Conservation (phyloP, 192 early-diverging fungal species). For the Umbelopsis vinacea region DNA sequence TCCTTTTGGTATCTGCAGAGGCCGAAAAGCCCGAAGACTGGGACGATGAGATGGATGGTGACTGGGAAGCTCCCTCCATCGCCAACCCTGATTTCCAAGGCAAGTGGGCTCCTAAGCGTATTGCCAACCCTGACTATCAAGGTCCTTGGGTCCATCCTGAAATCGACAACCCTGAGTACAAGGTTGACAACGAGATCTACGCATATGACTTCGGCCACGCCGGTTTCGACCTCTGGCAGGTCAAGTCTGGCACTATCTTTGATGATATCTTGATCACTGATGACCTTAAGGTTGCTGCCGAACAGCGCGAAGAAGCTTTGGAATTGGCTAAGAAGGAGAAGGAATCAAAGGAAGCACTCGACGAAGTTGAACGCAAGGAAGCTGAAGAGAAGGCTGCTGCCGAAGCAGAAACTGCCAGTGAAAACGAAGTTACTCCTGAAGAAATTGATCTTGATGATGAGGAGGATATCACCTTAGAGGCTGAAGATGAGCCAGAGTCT, state of each 20-base stretch:
- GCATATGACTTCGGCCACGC: constrained; percentile 85
- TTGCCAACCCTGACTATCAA: constrained; percentile 93
- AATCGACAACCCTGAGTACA: constrained; percentile 94
- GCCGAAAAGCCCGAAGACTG: constrained; percentile 90
- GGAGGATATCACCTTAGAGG: constrained; percentile 3
- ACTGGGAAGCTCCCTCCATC: constrained; percentile 90
- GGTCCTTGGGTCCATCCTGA: constrained; percentile 87
- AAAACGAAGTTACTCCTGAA: not conserved
- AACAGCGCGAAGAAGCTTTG: constrained; percentile 74
- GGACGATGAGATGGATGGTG: constrained; percentile 96
- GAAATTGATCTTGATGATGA: constrained; percentile 15
- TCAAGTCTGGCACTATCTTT: constrained; percentile 90
- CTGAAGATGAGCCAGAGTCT: constrained; percentile 6
- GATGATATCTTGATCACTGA: constrained; percentile 94
- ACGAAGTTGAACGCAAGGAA: constrained; percentile 40
- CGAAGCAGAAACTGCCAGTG: constrained; percentile 27
- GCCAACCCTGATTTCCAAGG: constrained; percentile 90
- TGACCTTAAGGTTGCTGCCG: constrained; percentile 74
- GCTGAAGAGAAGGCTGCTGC: constrained; percentile 31
- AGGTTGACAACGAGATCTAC: constrained; percentile 82
- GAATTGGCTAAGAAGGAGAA: constrained; percentile 67
- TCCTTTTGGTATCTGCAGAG: constrained; percentile 25
- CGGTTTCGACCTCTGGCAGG: constrained; percentile 97
- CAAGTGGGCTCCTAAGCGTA: constrained; percentile 80
- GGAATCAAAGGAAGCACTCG: constrained; percentile 65